Percentiles rank a stretch among this genome's conserved stretches.
phyloP scores from a whole-genome alignment of 169 alveolate species.

The Cryptosporidium sp. region DNA sequence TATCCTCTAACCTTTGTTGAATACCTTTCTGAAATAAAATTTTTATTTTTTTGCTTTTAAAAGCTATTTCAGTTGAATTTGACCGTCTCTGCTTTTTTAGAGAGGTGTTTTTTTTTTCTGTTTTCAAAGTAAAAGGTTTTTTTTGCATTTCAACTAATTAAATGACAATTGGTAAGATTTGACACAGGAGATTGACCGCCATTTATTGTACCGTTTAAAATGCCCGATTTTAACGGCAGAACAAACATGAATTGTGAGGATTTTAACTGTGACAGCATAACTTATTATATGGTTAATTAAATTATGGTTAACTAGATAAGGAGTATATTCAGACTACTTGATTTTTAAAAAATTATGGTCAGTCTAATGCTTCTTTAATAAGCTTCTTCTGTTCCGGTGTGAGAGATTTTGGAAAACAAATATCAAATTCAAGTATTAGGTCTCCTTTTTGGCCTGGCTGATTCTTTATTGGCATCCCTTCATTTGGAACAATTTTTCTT shows the following conservation, averaged over 20 bases:
- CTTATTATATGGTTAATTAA: neutral
- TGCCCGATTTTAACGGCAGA: neutral
- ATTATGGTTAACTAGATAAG: neutral
- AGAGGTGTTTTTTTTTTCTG: neutral
- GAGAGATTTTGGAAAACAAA: constrained; percentile 84
- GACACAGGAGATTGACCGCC: neutral
- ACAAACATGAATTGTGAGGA: too few relatives aligned
- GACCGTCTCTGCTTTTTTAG: neutral
- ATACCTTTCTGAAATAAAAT: constrained; percentile 19
- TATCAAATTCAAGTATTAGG: constrained; percentile 86
- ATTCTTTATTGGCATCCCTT: constrained; percentile 86
- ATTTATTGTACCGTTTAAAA: neutral
- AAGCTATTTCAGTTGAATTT: constrained; percentile 18
- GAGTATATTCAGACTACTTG: neutral
- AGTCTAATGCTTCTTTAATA: constrained; percentile 78
- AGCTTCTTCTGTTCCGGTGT: constrained; percentile 85
- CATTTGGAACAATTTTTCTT: constrained; percentile 85
- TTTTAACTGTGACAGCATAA: neutral
- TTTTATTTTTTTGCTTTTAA: constrained; percentile 43
- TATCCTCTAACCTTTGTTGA: neutral
- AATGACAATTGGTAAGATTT: neutral
- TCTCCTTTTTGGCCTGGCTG: constrained; percentile 85
- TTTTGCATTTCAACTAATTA: constrained; percentile 23
- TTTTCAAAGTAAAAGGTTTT: neutral
- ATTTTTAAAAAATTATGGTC: neutral